phyloP scores from a whole-genome alignment of 2,329 filamentous ascomycete genomes.

The Fusarium tjaetaba region DNA sequence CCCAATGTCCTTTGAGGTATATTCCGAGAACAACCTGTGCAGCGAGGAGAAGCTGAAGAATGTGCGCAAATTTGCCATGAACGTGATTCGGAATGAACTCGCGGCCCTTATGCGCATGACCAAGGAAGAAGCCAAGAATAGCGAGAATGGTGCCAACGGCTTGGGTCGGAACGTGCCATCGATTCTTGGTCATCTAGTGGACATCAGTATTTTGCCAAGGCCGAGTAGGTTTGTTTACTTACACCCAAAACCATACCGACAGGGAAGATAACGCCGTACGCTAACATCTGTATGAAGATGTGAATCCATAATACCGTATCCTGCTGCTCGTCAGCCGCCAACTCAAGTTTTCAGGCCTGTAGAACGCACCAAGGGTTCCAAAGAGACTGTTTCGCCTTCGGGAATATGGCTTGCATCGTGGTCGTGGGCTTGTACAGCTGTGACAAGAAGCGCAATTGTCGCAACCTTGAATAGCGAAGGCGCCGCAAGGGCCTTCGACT shows the following conservation, averaged over 20 bases:
- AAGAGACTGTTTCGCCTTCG: conserved; percentile 74
- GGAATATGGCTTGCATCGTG: conserved; percentile 65
- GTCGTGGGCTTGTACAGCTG: conserved; percentile 55
- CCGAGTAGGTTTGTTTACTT: conserved; percentile 50
- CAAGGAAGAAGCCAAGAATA: conserved; percentile 87
- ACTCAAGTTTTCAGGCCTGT: neutral
- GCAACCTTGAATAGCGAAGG: conserved; percentile 32
- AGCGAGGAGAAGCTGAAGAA: conserved; percentile 81
- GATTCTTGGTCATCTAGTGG: conserved; percentile 80
- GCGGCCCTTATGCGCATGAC: conserved; percentile 88
- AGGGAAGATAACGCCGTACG: conserved; percentile 93
- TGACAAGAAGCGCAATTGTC: conserved; percentile 38
- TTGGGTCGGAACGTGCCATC: conserved; percentile 95
- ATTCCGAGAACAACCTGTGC: conserved; percentile 82
- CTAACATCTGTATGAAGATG: conserved; percentile 85
- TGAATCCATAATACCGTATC: conserved; percentile 93
- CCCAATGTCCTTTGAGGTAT: conserved; percentile 90
- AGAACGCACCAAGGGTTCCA: conserved; percentile 74
- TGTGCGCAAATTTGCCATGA: conserved; percentile 82
- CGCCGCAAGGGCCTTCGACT: conserved; percentile 21
- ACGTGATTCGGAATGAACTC: conserved; percentile 81
- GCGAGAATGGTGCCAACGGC: conserved; percentile 78
- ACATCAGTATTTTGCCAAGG: neutral
- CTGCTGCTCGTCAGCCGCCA: conserved; percentile 54
- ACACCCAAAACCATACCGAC: conserved; percentile 95